Percentiles rank a stretch among this genome's conserved stretches.
phyloP scores from a whole-genome alignment of 768 basidiomycete species.

The Hydnomerulius pinastri region DNA sequence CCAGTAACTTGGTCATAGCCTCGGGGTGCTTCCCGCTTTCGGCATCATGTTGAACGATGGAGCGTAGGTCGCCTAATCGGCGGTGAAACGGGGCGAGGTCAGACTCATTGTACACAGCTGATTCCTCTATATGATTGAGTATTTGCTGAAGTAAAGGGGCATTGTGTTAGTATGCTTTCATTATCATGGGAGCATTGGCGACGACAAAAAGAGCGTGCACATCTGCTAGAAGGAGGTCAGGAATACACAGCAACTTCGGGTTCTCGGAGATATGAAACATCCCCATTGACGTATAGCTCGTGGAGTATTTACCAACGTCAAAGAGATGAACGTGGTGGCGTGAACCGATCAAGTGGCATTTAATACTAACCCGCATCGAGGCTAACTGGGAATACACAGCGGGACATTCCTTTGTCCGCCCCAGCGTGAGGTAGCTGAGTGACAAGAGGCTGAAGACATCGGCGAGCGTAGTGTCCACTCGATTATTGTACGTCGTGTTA shows the following conservation, averaged over 20 bases:
- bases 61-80: constrained; percentile 78
- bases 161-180: constrained; percentile 29
- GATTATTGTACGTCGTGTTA: constrained; percentile 73
- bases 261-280: constrained; percentile 9
- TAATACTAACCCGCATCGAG: constrained; percentile 84
- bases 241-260: constrained; percentile 17
- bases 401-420: constrained; percentile 91
- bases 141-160: constrained; percentile 68
- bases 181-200: constrained; percentile 16
- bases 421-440: constrained; percentile 97
- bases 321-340: constrained; percentile 6
- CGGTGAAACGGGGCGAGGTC: constrained; percentile 88
- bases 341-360: constrained; percentile 1
- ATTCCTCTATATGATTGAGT: constrained; percentile 93
- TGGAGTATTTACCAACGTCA: neutral
- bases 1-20: constrained; percentile 85
- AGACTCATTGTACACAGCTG: constrained; percentile 88
- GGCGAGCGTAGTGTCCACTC: constrained; percentile 91
- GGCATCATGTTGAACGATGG: constrained; percentile 82
- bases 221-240: constrained; percentile 29
- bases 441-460: constrained; percentile 96
- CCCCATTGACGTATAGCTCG: constrained; percentile 1
- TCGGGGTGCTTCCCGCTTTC: constrained; percentile 82
- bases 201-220: constrained; percentile 17
- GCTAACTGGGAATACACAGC: constrained; percentile 96